These are phyloP conservation scores for Jamesozyma lodderae DNA, from an alignment of 805 yeast species.

Conservation along the genomic window DNA sequence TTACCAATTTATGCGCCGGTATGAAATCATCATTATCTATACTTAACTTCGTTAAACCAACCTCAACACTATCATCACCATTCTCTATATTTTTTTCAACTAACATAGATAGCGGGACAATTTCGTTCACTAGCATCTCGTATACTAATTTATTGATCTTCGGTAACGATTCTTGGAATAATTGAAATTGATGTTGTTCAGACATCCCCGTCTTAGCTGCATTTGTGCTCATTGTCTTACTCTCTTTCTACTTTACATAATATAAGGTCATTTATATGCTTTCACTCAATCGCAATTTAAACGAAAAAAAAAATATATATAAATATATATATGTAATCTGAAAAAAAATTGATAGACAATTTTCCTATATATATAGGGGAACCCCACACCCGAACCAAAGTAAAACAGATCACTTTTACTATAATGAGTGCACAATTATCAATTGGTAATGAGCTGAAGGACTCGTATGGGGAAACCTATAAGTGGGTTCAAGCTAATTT, in stretches of 20 bases:
- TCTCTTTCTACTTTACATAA: not conserved
- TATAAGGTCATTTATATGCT: too few species aligned
- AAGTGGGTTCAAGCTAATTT: slow-evolving; percentile 73
- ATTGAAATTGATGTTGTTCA: slow-evolving; percentile 22
- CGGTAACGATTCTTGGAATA: slow-evolving; percentile 27
- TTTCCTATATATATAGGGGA: not conserved
- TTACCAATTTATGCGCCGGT: slow-evolving; percentile 25
- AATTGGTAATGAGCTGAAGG: slow-evolving; percentile 70
- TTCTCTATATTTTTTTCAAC: slow-evolving; percentile 41
- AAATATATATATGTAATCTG: too few species aligned
- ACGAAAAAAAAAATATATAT: too few species aligned
- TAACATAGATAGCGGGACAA: slow-evolving; percentile 62
- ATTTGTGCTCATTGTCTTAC: not conserved
- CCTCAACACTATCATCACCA: slow-evolving; percentile 17
- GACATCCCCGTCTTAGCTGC: not conserved
- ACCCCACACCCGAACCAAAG: not conserved
- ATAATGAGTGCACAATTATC: slow-evolving; percentile 24
- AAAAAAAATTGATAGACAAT: not conserved
- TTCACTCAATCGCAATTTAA: too few species aligned
- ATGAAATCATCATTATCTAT: not conserved
- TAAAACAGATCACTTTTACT: not conserved
- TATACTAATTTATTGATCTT: slow-evolving; percentile 48
- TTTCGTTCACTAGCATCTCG: slow-evolving; percentile 62
- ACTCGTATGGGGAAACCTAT: slow-evolving; percentile 66
- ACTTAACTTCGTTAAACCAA: not conserved